Conservation (phyloP, 2,329 filamentous ascomycete genomes). For the Mycocentrospora acerina region DNA sequence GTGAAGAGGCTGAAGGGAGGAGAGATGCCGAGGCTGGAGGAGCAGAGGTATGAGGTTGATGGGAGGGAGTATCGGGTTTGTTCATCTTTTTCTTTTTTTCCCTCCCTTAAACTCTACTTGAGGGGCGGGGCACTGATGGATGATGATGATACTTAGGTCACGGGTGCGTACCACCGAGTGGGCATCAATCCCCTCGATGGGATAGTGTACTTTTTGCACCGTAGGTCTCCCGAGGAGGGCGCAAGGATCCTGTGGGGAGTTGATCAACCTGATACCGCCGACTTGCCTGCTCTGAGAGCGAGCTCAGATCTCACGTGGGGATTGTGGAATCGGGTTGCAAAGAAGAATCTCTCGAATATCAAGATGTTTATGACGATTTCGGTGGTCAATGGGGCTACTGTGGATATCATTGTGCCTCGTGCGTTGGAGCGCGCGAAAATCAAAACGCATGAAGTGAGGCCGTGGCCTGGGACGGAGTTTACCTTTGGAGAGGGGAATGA, state of each 20-base stretch:
- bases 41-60: conserved; percentile 9
- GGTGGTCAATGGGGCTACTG: conserved; percentile 5
- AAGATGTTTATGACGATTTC: conserved; percentile 7
- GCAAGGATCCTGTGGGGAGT: conserved; percentile 1
- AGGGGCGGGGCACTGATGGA: background rate
- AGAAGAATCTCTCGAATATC: conserved; percentile 2
- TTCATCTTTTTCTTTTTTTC: background rate
- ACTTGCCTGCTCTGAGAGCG: conserved; percentile 4
- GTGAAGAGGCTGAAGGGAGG: background rate
- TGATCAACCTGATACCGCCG: background rate
- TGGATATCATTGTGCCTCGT: background rate
- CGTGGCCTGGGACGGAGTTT: conserved; percentile 4
- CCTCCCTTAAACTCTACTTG: too few relatives aligned
- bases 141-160: conserved; percentile 2
- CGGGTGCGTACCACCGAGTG: conserved; percentile 4
- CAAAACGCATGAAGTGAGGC: background rate
- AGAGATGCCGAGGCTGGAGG: background rate
- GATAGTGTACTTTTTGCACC: conserved; percentile 9
- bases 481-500: background rate
- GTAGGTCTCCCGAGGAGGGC: conserved; percentile 1
- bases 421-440: background rate
- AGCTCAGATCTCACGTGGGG: conserved; percentile 15
- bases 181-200: conserved; percentile 11
- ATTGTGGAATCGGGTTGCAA: conserved; percentile 5
- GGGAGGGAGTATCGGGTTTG: conserved; percentile 4